Evolutionary conservation across 106 monocot genomes (phyloP).

Genomic region (Ottelia alismoides): DNA sequence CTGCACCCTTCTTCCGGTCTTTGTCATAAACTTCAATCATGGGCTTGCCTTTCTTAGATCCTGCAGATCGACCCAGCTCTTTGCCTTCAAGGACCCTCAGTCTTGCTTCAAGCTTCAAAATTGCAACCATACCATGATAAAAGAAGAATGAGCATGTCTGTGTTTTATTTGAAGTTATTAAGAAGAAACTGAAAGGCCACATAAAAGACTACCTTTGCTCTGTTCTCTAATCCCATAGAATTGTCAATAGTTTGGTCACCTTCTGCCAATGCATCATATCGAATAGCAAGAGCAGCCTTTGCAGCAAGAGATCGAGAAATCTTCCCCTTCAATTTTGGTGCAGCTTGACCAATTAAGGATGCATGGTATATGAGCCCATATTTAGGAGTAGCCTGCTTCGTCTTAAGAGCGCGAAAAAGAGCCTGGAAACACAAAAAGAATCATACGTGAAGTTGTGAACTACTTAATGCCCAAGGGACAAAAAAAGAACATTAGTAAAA

Average conservation of each 20-base stretch:
- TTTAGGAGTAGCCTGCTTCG: conserved; percentile 86
- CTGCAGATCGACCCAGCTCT: conserved; percentile 72
- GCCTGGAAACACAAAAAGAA: conserved; percentile 44
- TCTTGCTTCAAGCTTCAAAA: conserved; percentile 57
- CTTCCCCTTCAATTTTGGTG: conserved; percentile 77
- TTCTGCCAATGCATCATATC: conserved; percentile 83
- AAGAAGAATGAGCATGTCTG: too few species aligned
- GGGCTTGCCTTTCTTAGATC: conserved; percentile 78
- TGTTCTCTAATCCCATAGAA: conserved; percentile 64
- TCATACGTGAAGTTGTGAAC: too few species aligned
- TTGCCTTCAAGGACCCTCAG: conserved; percentile 79
- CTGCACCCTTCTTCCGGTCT: conserved; percentile 83
- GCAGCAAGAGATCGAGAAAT: conserved; percentile 84
- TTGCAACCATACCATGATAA: too few species aligned
- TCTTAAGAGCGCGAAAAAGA: conserved; percentile 84
- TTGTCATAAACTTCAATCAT: conserved; percentile 91
- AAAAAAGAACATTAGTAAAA: too few species aligned
- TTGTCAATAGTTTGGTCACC: conserved; percentile 32
- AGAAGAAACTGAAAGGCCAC: neutral
- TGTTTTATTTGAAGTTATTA: neutral
- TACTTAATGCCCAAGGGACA: neutral
- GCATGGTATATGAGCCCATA: conserved; percentile 94
- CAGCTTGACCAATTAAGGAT: conserved; percentile 82
- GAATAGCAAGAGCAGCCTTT: conserved; percentile 63
- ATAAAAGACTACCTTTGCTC: conserved; percentile 44